Percentiles rank a stretch among this genome's conserved stretches.
These are phyloP conservation scores for Cicer chorassanicum DNA, from an alignment of 306 rosid genomes.

Conservation along the genomic window DNA sequence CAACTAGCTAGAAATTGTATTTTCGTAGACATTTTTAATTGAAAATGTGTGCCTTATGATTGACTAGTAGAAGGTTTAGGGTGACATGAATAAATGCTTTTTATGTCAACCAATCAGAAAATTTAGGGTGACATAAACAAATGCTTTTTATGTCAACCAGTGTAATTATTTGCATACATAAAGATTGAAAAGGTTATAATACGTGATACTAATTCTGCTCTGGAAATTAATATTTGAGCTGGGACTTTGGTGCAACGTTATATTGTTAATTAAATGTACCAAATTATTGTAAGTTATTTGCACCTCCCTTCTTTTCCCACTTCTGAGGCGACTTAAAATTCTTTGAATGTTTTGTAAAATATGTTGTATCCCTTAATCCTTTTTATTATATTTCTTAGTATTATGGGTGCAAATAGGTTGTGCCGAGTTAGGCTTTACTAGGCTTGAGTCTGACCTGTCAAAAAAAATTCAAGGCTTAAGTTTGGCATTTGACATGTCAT, in stretches of 20 bases:
- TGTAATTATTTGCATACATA: constrained; percentile 13
- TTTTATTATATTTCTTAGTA: no score
- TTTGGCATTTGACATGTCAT: no score
- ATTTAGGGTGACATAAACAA: not conserved
- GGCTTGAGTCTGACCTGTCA: no score
- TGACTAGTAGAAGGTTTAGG: constrained; percentile 2
- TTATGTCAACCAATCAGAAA: constrained; percentile 9
- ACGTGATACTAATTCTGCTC: not conserved
- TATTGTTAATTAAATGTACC: not conserved
- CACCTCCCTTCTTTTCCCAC: constrained; percentile 15
- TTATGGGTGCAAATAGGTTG: no score
- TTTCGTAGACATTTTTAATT: not conserved
- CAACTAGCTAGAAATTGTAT: not conserved
- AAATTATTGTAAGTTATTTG: not conserved
- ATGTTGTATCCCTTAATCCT: not conserved
- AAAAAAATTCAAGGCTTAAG: no score
- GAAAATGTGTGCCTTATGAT: not conserved
- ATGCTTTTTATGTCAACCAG: constrained; percentile 5
- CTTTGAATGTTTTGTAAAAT: not conserved
- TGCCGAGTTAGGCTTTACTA: no score
- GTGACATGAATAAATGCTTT: not conserved
- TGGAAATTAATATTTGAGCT: constrained; percentile 9
- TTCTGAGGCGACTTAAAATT: constrained; percentile 28
- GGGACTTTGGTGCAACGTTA: constrained; percentile 19
- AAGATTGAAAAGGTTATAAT: constrained; percentile 1